Percentiles rank a stretch among this genome's conserved stretches.
phyloP scores from a whole-genome alignment of 2,329 filamentous ascomycete species.

The Clonostachys chloroleuca region DNA sequence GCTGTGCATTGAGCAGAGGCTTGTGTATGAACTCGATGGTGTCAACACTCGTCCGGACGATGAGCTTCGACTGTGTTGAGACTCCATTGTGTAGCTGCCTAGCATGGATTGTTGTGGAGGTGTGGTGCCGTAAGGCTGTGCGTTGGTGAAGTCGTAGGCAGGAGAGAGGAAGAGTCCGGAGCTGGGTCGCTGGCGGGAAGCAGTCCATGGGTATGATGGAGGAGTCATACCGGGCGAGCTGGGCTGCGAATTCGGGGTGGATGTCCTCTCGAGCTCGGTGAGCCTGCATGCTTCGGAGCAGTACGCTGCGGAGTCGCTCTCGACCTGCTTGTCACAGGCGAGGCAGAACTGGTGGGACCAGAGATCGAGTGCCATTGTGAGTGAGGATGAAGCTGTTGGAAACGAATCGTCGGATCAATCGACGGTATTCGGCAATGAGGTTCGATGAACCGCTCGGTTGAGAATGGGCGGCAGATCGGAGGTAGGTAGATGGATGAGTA shows the following conservation, averaged over 20 bases:
- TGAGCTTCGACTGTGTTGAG: slow-evolving; percentile 8
- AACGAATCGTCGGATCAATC: neutral
- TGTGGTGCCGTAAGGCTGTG: slow-evolving; percentile 51
- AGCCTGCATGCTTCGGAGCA: slow-evolving; percentile 90
- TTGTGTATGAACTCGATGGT: slow-evolving; percentile 78
- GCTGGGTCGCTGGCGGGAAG: neutral
- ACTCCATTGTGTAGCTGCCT: slow-evolving; percentile 8
- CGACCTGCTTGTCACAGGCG: slow-evolving; percentile 74
- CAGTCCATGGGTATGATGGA: slow-evolving; percentile 41
- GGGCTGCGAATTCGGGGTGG: slow-evolving; percentile 50
- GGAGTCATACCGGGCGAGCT: slow-evolving; percentile 51
- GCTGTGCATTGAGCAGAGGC: slow-evolving; percentile 75
- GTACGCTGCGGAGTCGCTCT: slow-evolving; percentile 77
- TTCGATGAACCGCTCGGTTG: too few relatives aligned
- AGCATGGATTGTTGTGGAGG: slow-evolving; percentile 30
- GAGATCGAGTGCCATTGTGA: slow-evolving; percentile 50
- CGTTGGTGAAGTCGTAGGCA: slow-evolving; percentile 69
- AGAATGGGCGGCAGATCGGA: too few relatives aligned
- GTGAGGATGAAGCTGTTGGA: slow-evolving; percentile 10
- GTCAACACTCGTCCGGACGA: slow-evolving; percentile 39
- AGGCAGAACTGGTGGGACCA: slow-evolving; percentile 95
- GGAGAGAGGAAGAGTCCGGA: slow-evolving; percentile 66
- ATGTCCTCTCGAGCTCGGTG: slow-evolving; percentile 76
- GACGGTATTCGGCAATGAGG: too few relatives aligned
- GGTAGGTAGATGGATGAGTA: too few relatives aligned